Base-by-base conservation (phyloP, 2,329 filamentous ascomycete genomes). In the Bipolaris sorokiniana region DNA sequence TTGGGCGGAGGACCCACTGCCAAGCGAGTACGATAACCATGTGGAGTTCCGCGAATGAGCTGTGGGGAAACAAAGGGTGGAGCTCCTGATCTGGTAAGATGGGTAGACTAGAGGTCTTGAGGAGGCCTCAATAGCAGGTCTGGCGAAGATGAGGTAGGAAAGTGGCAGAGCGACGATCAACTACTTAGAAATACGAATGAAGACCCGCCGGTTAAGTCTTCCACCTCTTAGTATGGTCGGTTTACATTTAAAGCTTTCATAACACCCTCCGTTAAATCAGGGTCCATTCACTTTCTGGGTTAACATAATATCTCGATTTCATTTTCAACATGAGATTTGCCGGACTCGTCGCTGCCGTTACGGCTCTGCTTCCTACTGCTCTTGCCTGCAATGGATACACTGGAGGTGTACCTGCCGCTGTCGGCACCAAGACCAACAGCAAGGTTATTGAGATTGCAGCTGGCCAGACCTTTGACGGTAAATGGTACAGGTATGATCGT, bases 311-410 rank as follows among this genome's bases (percentile, higher is more conserved):
- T 3, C 18, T 18, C 20, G 16, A 15, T 9, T 20, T 31, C 23
- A 44, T 52, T 36, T 23, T 50, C 44, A 62, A 23, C 47, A 68
- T 68, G 66, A 66, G 63, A 53, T 52, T 57, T 26, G 54, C 58
- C 36, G 48, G 44, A 48, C 38, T 60, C 18, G 28, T 66, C 48
- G 53, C 58, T 48, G 56, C 58, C 49, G 54, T 66, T 33, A 45
- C 59, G 48, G 65, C 68, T 36, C 50, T 69, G 28, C 58, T 71
- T 20, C 65, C 67, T 20, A 34, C 55, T 37, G 57, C 59, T 38
- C 51, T 70, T 54, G 68, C 67, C 18, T 71, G 66, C 59, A 64
- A 65, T 26, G 67, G 62, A n/a, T 63, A 66, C 54, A 64, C 64
- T 33, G 65, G 66, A 28, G 68, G 68, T 47, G 41, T 71, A 9